These are phyloP conservation scores for Bipolaris bicolor DNA, from an alignment of 2,329 filamentous ascomycete genomes.

Conservation along the genomic window DNA sequence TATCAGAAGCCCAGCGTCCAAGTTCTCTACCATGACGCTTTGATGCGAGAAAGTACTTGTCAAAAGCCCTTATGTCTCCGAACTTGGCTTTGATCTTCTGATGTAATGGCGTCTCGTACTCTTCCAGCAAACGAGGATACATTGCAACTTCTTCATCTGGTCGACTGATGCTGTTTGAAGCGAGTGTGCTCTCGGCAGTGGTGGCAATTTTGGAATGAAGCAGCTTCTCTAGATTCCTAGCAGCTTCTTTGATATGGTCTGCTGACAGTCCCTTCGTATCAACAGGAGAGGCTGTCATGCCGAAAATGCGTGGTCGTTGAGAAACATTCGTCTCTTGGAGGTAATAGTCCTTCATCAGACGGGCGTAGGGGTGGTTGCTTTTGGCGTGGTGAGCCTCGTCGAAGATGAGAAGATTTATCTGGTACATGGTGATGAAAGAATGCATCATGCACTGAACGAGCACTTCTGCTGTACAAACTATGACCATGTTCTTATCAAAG, in stretches of 20 bases:
- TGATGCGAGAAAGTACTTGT: constrained; percentile 65
- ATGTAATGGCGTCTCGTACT: constrained; percentile 70
- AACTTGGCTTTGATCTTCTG: constrained; percentile 61
- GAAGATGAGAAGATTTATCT: constrained; percentile 90
- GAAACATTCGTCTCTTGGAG: constrained; percentile 53
- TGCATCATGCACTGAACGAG: constrained; percentile 78
- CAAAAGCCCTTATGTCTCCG: constrained; percentile 60
- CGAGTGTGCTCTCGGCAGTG: constrained; percentile 64
- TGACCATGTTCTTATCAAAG: constrained; percentile 72
- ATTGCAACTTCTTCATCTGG: constrained; percentile 65
- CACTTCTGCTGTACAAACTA: constrained; percentile 92
- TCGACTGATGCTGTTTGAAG: constrained; percentile 64
- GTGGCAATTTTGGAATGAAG: constrained; percentile 86
- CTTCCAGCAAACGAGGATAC: constrained; percentile 60
- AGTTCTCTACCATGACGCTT: constrained; percentile 68
- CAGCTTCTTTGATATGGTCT: constrained; percentile 72
- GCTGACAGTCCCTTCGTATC: constrained; percentile 66
- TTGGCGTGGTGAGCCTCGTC: constrained; percentile 98
- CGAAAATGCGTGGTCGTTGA: constrained; percentile 77
- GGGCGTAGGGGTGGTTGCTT: constrained; percentile 87
- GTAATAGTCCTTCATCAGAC: constrained; percentile 89
- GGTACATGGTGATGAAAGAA: constrained; percentile 77
- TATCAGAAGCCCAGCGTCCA: constrained; percentile 84
- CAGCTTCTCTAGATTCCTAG: constrained; percentile 73
- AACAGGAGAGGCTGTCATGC: constrained; percentile 96